Conservation (phyloP, 1,284 basidiomycete species). For the Microbotryomycetes sp. region DNA sequence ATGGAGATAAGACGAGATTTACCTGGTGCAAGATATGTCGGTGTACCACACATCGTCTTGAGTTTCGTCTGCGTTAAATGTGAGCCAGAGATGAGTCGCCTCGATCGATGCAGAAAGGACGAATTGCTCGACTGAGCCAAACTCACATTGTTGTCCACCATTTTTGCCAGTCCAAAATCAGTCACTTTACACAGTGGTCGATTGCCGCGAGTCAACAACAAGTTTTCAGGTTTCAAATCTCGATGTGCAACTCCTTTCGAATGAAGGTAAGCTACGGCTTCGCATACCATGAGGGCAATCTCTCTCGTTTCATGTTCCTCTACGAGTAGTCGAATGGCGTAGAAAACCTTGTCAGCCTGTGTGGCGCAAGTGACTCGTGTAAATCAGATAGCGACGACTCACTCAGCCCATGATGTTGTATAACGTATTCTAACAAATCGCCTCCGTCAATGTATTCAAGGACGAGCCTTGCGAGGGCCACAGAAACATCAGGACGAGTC, state of each 20-base stretch:
- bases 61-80: conserved; percentile 18
- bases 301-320: conserved; percentile 55
- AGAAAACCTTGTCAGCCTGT: background rate
- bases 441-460: conserved; percentile 77
- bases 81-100: too few relatives aligned
- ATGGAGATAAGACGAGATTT: background rate
- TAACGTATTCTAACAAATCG: conserved; percentile 57
- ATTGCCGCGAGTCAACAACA: conserved; percentile 59
- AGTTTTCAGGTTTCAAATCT: conserved; percentile 87
- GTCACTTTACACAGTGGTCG: conserved; percentile 73
- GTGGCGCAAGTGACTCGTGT: background rate
- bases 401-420: conserved; percentile 28
- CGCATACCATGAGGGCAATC: conserved; percentile 66
- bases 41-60: conserved; percentile 79
- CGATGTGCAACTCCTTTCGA: conserved; percentile 70
- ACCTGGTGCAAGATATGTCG: conserved; percentile 67
- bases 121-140: too few relatives aligned
- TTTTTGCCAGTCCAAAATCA: conserved; percentile 88
- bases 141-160: conserved; percentile 53
- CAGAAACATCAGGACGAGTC: background rate
- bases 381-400: conserved; percentile 25
- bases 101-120: background rate
- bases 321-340: conserved; percentile 38
- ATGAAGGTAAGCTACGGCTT: conserved; percentile 63
- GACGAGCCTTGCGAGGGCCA: too few relatives aligned